Percentiles rank a stretch among this genome's conserved stretches.
Evolutionary conservation across 768 basidiomycete species (phyloP).

Genomic region (Dioszegia aurantiaca): DNA sequence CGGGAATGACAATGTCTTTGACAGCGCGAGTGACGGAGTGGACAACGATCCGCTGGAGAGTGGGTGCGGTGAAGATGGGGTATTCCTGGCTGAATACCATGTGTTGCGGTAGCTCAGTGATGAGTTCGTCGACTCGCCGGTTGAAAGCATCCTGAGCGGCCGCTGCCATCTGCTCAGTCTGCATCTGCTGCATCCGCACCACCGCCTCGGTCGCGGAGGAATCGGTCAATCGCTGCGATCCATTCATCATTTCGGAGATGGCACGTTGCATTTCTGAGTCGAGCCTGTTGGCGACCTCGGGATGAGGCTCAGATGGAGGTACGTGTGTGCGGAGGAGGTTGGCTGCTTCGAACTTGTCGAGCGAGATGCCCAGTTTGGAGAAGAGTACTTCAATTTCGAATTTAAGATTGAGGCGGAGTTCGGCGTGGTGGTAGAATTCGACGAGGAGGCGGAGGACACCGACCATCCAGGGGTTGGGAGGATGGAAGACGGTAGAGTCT

Average conservation of each 20-base stretch:
- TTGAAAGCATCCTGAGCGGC: constrained; percentile 51
- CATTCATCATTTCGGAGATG: constrained; percentile 56
- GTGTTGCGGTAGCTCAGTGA: constrained; percentile 62
- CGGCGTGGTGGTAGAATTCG: constrained; percentile 95
- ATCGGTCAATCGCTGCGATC: constrained; percentile 30
- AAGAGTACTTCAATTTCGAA: constrained; percentile 98
- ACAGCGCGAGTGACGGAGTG: constrained; percentile 90
- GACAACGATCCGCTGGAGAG: constrained; percentile 85
- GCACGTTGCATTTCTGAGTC: constrained; percentile 72
- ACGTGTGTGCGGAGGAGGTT: constrained; percentile 63
- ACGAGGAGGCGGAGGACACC: constrained; percentile 85
- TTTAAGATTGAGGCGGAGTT: constrained; percentile 92
- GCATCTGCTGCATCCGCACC: constrained; percentile 58
- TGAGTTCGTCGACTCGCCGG: constrained; percentile 52
- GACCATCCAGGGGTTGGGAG: constrained; percentile 98
- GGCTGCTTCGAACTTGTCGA: constrained; percentile 79
- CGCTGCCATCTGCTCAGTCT: constrained; percentile 63
- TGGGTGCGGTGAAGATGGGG: constrained; percentile 64
- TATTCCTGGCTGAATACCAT: constrained; percentile 75
- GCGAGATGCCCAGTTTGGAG: constrained; percentile 81
- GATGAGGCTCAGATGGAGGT: constrained; percentile 54
- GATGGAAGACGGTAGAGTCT: constrained; percentile 85
- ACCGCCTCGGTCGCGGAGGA: constrained; percentile 35
- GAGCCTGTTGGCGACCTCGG: constrained; percentile 65
- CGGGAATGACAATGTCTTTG: constrained; percentile 95